Percentiles rank a stretch among this genome's conserved stretches.
Conservation (phyloP, 495 filamentous ascomycete species). For the Venustampulla echinocandica region DNA sequence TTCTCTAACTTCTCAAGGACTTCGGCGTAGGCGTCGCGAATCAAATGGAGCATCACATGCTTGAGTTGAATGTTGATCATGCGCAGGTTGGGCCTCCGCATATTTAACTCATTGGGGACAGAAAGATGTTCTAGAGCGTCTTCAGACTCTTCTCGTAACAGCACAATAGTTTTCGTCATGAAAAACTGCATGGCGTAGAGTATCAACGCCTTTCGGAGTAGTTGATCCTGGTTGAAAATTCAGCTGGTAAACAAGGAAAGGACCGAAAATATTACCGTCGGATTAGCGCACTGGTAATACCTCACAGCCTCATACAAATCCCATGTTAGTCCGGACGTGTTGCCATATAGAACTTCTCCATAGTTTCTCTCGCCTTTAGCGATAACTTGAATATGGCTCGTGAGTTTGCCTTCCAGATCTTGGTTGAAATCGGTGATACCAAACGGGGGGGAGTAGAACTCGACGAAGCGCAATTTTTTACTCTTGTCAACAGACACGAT, state of each 20-base stretch:
- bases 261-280: background rate
- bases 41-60: background rate
- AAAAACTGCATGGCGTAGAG: constrained; percentile 2
- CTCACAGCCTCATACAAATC: background rate
- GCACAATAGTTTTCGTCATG: background rate
- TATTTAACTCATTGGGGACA: background rate
- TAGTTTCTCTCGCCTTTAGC: background rate
- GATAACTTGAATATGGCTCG: background rate
- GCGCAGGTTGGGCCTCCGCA: background rate
- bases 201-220: background rate
- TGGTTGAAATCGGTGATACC: background rate
- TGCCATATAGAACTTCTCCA: background rate
- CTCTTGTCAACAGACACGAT: background rate
- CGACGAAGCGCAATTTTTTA: background rate
- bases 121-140: background rate
- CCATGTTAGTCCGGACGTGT: background rate
- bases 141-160: background rate
- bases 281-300: background rate
- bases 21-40: background rate
- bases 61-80: background rate
- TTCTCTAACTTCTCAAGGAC: background rate
- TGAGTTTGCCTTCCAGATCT: background rate
- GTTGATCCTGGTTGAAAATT: background rate
- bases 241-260: background rate
- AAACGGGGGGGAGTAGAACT: background rate